Evolutionary conservation across 768 basidiomycete species (phyloP).

Genomic region (Austroboletus eburneus): DNA sequence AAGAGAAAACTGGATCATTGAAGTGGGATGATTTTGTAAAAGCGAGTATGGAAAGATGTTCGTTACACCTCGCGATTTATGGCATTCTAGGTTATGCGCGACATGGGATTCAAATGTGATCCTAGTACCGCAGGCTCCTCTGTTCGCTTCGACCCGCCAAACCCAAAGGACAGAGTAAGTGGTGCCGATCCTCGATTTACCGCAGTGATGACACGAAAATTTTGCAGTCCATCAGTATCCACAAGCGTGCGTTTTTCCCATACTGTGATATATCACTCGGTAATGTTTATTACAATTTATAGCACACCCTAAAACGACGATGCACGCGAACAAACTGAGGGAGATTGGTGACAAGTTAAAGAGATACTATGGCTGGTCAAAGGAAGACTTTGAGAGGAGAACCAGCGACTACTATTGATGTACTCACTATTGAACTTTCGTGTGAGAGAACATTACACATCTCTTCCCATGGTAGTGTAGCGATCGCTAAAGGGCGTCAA

Average conservation of each 20-base stretch:
- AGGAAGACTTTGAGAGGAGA: conserved; percentile 36
- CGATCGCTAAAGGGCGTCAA: neutral
- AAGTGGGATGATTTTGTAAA: conserved; percentile 79
- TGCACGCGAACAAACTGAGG: conserved; percentile 47
- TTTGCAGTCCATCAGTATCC: conserved; percentile 64
- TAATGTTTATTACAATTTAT: conserved; percentile 2
- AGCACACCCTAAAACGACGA: conserved; percentile 75
- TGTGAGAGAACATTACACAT: no score
- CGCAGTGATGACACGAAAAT: conserved; percentile 1
- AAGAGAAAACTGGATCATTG: conserved; percentile 59
- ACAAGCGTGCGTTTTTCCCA: conserved; percentile 51
- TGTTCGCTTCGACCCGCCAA: conserved; percentile 77
- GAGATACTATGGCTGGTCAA: conserved; percentile 63
- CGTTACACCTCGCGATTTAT: neutral
- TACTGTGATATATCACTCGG: neutral
- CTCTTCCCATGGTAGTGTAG: no score
- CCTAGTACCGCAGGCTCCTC: conserved; percentile 78
- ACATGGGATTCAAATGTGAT: conserved; percentile 73
- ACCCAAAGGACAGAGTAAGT: conserved; percentile 43
- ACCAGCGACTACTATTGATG: neutral
- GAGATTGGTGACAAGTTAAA: conserved; percentile 57
- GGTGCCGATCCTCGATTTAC: neutral
- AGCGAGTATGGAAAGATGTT: conserved; percentile 34
- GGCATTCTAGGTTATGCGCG: conserved; percentile 58
- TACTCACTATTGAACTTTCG: no score